phyloP scores from a whole-genome alignment of 2,329 filamentous ascomycete species.

The Diaporthe ampelina region DNA sequence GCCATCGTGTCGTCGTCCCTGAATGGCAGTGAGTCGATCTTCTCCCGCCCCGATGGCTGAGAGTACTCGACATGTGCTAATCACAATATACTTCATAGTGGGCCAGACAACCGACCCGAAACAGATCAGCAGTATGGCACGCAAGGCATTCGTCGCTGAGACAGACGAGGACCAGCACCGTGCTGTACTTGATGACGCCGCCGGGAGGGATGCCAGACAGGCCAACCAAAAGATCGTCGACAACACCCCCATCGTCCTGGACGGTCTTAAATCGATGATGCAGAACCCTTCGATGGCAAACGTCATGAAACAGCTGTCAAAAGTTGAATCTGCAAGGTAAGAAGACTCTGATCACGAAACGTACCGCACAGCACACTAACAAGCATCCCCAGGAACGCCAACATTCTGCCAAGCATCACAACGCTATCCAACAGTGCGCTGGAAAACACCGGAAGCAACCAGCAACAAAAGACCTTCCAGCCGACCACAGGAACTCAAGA shows the following conservation, averaged over 20 bases:
- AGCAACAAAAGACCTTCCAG: not conserved
- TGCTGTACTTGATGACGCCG: slow-evolving; percentile 38
- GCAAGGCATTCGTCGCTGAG: slow-evolving; percentile 40
- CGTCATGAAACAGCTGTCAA: slow-evolving; percentile 40
- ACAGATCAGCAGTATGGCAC: not conserved
- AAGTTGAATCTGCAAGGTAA: slow-evolving; percentile 41
- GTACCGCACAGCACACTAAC: too few species aligned
- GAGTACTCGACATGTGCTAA: not conserved
- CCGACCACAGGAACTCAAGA: slow-evolving; percentile 16
- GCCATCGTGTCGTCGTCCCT: slow-evolving; percentile 21
- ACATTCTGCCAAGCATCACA: slow-evolving; percentile 43
- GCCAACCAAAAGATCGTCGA: slow-evolving; percentile 43
- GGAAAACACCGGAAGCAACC: slow-evolving; percentile 33
- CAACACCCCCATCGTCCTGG: slow-evolving; percentile 41
- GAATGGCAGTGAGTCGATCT: slow-evolving; percentile 9
- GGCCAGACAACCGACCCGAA: not conserved
- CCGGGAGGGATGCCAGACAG: slow-evolving; percentile 34
- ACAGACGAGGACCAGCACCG: slow-evolving; percentile 42
- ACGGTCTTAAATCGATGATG: slow-evolving; percentile 42
- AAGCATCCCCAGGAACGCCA: slow-evolving; percentile 36
- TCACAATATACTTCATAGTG: not conserved
- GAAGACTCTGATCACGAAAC: too few species aligned
- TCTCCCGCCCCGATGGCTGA: accelerated
- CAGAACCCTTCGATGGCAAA: slow-evolving; percentile 40
- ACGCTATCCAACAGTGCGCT: slow-evolving; percentile 40